Percentiles rank a stretch among this genome's conserved stretches.
phyloP scores from a whole-genome alignment of 495 filamentous ascomycete species.

The Beverwykella pulmonaria region DNA sequence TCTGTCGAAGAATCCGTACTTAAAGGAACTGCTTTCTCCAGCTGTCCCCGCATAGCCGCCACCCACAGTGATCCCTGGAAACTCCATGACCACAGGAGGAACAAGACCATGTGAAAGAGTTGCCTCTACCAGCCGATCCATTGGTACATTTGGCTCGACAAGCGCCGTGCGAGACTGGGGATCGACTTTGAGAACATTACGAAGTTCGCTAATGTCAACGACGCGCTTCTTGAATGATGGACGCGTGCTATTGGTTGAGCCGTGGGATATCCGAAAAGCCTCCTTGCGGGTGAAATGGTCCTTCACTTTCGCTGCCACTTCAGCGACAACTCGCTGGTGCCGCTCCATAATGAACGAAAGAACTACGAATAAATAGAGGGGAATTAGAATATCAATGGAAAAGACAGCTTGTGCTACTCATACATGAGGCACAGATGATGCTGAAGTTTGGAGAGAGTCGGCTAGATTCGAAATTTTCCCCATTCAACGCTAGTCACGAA shows the following conservation, averaged over 20 bases:
- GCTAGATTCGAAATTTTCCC: not conserved
- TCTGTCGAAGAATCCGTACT: slow-evolving; percentile 62
- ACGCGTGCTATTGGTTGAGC: slow-evolving; percentile 75
- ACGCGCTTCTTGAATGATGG: slow-evolving; percentile 48
- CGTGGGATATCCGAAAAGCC: slow-evolving; percentile 76
- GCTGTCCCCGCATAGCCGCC: slow-evolving; percentile 65
- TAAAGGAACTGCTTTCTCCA: slow-evolving; percentile 62
- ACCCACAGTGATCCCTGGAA: slow-evolving; percentile 66
- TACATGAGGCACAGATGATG: not conserved
- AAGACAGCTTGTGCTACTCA: not conserved
- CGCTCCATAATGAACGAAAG: slow-evolving; percentile 7
- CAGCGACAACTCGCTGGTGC: slow-evolving; percentile 44
- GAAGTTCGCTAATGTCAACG: slow-evolving; percentile 56
- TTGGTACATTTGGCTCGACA: slow-evolving; percentile 68
- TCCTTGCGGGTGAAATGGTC: slow-evolving; percentile 59
- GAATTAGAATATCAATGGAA: not conserved
- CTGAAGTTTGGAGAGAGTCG: not conserved
- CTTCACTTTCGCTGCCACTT: slow-evolving; percentile 55
- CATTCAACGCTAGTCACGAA: not conserved
- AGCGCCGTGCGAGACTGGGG: slow-evolving; percentile 44
- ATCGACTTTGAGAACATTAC: slow-evolving; percentile 49
- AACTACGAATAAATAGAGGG: not conserved
- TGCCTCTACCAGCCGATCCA: slow-evolving; percentile 61
- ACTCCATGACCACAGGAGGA: slow-evolving; percentile 63
- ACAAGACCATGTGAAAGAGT: slow-evolving; percentile 58